Percentiles rank a stretch among this genome's conserved stretches.
Evolutionary conservation across 208 protist species (phyloP).

Genomic region (Trypanosomatidae sp.): DNA sequence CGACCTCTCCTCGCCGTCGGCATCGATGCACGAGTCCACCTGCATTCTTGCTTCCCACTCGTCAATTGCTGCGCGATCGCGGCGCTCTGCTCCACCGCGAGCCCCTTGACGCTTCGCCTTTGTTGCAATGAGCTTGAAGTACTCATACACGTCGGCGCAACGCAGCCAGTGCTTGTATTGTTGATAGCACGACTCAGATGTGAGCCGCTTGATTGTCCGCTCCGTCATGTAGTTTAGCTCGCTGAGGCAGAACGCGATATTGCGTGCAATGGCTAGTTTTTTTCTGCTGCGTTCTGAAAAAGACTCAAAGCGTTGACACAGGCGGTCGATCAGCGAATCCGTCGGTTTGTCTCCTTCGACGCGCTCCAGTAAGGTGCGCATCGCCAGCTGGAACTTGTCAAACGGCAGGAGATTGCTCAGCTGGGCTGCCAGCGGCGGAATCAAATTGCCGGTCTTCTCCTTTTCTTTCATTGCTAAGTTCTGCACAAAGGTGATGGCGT

Average conservation of each 20-base stretch:
- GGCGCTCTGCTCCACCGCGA: slow-evolving; percentile 52
- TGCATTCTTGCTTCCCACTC: slow-evolving; percentile 87
- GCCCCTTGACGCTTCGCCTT: slow-evolving; percentile 67
- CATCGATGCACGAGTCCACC: slow-evolving; percentile 33
- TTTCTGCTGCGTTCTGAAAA: slow-evolving; percentile 80
- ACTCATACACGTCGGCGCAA: slow-evolving; percentile 69
- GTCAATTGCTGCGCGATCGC: slow-evolving; percentile 73
- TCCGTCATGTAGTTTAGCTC: slow-evolving; percentile 88
- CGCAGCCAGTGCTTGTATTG: slow-evolving; percentile 89
- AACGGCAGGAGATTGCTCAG: slow-evolving; percentile 74
- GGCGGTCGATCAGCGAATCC: slow-evolving; percentile 84
- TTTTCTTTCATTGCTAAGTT: slow-evolving; percentile 89
- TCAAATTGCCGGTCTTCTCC: slow-evolving; percentile 87
- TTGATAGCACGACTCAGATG: slow-evolving; percentile 86
- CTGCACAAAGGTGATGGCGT: slow-evolving; percentile 88
- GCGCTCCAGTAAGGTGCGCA: slow-evolving; percentile 81
- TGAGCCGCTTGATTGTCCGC: slow-evolving; percentile 65
- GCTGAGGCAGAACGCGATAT: slow-evolving; percentile 84
- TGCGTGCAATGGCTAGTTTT: slow-evolving; percentile 65
- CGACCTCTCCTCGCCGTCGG: slow-evolving; percentile 9
- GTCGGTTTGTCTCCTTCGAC: slow-evolving; percentile 91
- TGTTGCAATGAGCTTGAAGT: slow-evolving; percentile 73
- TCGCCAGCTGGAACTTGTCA: slow-evolving; percentile 85
- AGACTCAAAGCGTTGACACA: slow-evolving; percentile 83
- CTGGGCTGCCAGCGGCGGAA: slow-evolving; percentile 80